Conservation (phyloP, 495 filamentous ascomycete genomes). For the Oidiodendron maius region DNA sequence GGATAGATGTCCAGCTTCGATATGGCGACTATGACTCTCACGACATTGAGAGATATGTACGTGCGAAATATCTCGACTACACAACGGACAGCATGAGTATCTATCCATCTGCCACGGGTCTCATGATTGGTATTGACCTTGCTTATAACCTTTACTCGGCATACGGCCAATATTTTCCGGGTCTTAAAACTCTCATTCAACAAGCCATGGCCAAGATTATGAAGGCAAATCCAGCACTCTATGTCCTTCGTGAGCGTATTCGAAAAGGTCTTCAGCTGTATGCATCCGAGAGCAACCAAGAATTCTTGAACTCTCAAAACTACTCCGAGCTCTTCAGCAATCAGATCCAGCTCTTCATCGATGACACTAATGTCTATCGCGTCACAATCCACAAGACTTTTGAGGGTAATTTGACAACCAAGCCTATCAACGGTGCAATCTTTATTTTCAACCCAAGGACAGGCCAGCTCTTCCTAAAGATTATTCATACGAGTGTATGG, state of each 20-base stretch:
- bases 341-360: conserved; percentile 97
- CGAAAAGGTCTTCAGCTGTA: conserved; percentile 98
- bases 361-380: conserved; percentile 99
- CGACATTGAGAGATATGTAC: conserved; percentile 96
- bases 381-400: conserved; percentile 99
- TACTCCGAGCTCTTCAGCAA: conserved; percentile 99
- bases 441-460: conserved; percentile 99
- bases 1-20: conserved; percentile 95
- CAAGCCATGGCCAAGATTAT: conserved; percentile 99
- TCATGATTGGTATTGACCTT: conserved; percentile 98
- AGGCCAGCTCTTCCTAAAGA: conserved; percentile 97
- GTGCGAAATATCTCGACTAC: conserved; percentile 98
- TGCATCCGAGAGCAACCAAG: conserved; percentile 97
- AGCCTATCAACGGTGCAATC: conserved; percentile 99
- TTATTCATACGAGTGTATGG: conserved; percentile 99
- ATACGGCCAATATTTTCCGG: conserved; percentile 98
- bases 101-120: conserved; percentile 93
- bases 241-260: conserved; percentile 96
- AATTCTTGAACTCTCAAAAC: conserved; percentile 99
- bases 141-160: conserved; percentile 98
- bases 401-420: conserved; percentile 97
- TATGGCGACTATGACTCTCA: conserved; percentile 99
- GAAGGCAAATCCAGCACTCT: conserved; percentile 97
- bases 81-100: conserved; percentile 99
- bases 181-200: conserved; percentile 91